Conservation (phyloP, 1,284 basidiomycete genomes). For the Trichosporon sp. region DNA sequence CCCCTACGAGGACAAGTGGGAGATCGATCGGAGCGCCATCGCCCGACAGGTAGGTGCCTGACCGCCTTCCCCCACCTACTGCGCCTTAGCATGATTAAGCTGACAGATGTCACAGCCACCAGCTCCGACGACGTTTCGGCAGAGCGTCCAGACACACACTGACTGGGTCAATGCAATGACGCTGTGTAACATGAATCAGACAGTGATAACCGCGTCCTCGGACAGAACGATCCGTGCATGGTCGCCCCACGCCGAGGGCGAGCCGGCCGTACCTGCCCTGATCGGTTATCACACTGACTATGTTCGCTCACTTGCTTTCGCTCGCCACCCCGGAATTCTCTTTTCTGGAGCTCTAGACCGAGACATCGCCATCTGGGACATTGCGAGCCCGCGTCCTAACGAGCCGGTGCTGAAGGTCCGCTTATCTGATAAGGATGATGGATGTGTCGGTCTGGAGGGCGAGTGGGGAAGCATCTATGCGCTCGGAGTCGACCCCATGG, state of each 20-base stretch:
- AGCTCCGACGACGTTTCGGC: slow-evolving; percentile 57
- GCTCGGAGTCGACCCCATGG: slow-evolving; percentile 69
- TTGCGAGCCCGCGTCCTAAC: slow-evolving; percentile 52
- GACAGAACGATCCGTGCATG: slow-evolving; percentile 93
- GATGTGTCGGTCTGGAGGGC: slow-evolving; percentile 36
- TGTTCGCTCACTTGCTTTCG: slow-evolving; percentile 75
- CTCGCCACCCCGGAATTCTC: slow-evolving; percentile 73
- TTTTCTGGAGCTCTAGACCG: slow-evolving; percentile 94
- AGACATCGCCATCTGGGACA: slow-evolving; percentile 90
- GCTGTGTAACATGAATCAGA: slow-evolving; percentile 88
- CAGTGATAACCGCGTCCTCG: slow-evolving; percentile 89
- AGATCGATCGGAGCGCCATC: slow-evolving; percentile 55
- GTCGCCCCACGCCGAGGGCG: slow-evolving; percentile 65
- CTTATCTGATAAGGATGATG: slow-evolving; percentile 36
- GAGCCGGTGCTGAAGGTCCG: slow-evolving; percentile 42
- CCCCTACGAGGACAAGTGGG: slow-evolving; percentile 71
- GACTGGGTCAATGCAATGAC: slow-evolving; percentile 97
- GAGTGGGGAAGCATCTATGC: slow-evolving; percentile 73
- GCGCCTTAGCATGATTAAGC: not conserved
- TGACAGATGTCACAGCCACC: slow-evolving; percentile 18
- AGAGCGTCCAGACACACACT: slow-evolving; percentile 75
- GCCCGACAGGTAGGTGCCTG: slow-evolving; percentile 19
- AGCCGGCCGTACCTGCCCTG: slow-evolving; percentile 57
- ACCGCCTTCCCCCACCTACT: not conserved
- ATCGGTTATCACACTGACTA: slow-evolving; percentile 91